A percentile compares a stretch with the other conserved stretches of the same genome.
These are phyloP conservation scores for Sporothrix pseudoabietina DNA, from an alignment of 2,329 filamentous ascomycete species.

Conservation along the genomic window DNA sequence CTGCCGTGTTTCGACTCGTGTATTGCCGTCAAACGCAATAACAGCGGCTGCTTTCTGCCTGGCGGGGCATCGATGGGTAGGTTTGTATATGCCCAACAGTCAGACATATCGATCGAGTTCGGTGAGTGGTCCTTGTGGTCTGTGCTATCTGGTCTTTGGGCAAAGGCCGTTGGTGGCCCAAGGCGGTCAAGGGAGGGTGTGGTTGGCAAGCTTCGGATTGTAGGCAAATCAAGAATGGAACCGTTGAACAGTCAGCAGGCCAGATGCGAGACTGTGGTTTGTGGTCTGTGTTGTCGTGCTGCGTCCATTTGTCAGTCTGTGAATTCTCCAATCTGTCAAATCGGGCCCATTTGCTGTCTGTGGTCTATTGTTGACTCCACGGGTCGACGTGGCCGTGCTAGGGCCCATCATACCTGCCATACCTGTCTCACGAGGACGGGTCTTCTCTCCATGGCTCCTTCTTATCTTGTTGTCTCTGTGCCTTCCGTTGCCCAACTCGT, in stretches of 20 bases:
- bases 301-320: not conserved
- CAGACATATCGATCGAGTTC: not conserved
- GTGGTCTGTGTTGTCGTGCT: not conserved
- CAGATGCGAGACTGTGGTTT: no score
- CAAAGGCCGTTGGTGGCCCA: not conserved
- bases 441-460: not conserved
- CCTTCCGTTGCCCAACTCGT: not conserved
- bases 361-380: not conserved
- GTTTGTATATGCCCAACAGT: not conserved
- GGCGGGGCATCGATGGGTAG: not conserved
- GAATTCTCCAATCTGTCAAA: not conserved
- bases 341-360: not conserved
- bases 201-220: not conserved
- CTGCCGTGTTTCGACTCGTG: not conserved
- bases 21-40: not conserved
- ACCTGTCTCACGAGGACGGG: not conserved
- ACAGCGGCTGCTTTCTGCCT: not conserved
- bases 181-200: not conserved
- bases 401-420: not conserved
- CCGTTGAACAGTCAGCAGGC: not conserved
- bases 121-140: not conserved
- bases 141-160: not conserved
- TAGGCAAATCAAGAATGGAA: not conserved
- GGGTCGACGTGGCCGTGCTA: slow-evolving; percentile 13
- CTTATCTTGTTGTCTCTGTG: not conserved